Conservation (phyloP, 2,329 filamentous ascomycete species). For the Mycosphaerelloides madeirae region DNA sequence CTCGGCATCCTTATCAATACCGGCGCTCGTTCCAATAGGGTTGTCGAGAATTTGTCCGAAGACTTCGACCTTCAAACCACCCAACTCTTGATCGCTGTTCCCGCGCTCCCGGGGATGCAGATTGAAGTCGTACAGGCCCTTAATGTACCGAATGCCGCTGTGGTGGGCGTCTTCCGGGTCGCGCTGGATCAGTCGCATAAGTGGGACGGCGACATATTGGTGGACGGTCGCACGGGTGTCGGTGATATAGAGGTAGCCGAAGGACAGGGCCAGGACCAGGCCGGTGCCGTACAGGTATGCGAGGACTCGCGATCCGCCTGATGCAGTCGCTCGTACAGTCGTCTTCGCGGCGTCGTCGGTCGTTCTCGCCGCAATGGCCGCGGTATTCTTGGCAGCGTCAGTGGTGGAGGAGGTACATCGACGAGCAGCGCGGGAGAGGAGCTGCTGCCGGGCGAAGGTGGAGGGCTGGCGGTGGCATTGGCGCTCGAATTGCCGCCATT, state of each 20-base stretch:
- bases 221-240: constrained; percentile 27
- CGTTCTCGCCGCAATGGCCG: not conserved
- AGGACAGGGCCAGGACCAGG: constrained; percentile 32
- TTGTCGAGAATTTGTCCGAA: constrained; percentile 76
- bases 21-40: constrained; percentile 90
- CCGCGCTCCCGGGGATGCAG: constrained; percentile 79
- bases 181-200: constrained; percentile 42
- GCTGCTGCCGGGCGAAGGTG: constrained; percentile 5
- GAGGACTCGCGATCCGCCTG: constrained; percentile 42
- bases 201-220: too few species aligned
- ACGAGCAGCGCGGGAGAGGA: constrained; percentile 1
- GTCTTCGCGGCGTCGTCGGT: constrained; percentile 6
- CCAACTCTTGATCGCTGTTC: constrained; percentile 47
- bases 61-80: constrained; percentile 57
- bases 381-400: constrained; percentile 2
- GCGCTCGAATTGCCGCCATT: constrained; percentile 21
- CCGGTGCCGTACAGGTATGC: constrained; percentile 33
- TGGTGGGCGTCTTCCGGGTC: constrained; percentile 94
- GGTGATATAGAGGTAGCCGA: constrained; percentile 49
- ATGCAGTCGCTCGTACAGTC: constrained; percentile 18
- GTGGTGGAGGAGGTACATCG: constrained; percentile 14
- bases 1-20: constrained; percentile 90
- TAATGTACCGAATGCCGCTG: constrained; percentile 65
- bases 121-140: constrained; percentile 66
- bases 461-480: constrained; percentile 25